Percentiles rank a stretch among this genome's conserved stretches.
Conservation (phyloP, 2,329 filamentous ascomycete species). For the Talaromyces sp. region DNA sequence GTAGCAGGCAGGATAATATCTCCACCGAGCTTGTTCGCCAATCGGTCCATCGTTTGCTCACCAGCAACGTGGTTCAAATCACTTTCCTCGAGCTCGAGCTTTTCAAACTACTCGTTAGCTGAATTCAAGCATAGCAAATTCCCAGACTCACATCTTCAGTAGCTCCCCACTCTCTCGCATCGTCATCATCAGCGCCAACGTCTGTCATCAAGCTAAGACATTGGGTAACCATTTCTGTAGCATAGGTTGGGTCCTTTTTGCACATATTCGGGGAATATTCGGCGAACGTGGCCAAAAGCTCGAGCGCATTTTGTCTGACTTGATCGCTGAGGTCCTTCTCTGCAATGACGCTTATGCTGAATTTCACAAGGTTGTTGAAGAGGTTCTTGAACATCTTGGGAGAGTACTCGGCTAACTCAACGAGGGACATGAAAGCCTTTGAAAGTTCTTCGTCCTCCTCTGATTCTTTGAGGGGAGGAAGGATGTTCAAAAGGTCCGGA, state of each 20-base stretch:
- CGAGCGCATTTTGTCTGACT: slow-evolving; percentile 88
- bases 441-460: slow-evolving; percentile 88
- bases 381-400: slow-evolving; percentile 96
- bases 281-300: slow-evolving; percentile 97
- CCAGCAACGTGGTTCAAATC: slow-evolving; percentile 96
- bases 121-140: not conserved
- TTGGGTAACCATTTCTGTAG: slow-evolving; percentile 95
- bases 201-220: slow-evolving; percentile 98
- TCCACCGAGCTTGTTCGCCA: slow-evolving; percentile 97
- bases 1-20: slow-evolving; percentile 87
- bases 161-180: slow-evolving; percentile 88
- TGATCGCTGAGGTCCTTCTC: slow-evolving; percentile 92
- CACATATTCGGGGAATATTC: slow-evolving; percentile 94
- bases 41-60: slow-evolving; percentile 95
- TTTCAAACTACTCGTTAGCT: slow-evolving; percentile 16
- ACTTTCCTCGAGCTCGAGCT: slow-evolving; percentile 92
- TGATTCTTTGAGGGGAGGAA: slow-evolving; percentile 89
- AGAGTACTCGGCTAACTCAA: slow-evolving; percentile 89
- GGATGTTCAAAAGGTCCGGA: slow-evolving; percentile 87
- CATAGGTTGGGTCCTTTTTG: slow-evolving; percentile 88
- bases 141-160: slow-evolving; percentile 73
- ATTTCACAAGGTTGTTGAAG: slow-evolving; percentile 90
- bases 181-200: slow-evolving; percentile 88
- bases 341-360: slow-evolving; percentile 89
- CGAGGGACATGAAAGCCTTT: slow-evolving; percentile 83